Evolutionary conservation across 2,329 filamentous ascomycete species (phyloP).

Genomic region (Stagonosporopsis vannaccii): DNA sequence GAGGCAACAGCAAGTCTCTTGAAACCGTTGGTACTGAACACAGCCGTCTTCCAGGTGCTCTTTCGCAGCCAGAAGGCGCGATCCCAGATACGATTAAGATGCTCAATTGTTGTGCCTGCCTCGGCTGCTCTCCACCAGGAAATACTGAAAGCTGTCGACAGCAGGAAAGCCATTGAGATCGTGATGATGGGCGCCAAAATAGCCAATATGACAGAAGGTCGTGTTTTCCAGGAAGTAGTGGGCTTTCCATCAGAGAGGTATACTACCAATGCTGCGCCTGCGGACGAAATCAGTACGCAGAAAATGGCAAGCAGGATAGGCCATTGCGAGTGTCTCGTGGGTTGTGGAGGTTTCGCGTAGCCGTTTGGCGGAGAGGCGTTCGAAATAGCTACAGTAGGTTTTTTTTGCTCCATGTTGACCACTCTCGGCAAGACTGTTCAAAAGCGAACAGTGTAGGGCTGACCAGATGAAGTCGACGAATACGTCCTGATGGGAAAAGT

Average conservation of each 20-base stretch:
- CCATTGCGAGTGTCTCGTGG: neutral
- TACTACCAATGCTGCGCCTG: conserved; percentile 3
- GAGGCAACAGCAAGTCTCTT: conserved; percentile 4
- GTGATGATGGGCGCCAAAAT: conserved; percentile 6
- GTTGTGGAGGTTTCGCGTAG: neutral
- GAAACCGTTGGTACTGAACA: conserved; percentile 3
- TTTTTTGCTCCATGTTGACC: neutral
- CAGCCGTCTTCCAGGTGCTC: conserved; percentile 3
- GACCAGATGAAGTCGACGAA: neutral
- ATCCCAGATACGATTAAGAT: conserved; percentile 12
- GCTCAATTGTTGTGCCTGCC: conserved; percentile 5
- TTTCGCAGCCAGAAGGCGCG: conserved; percentile 3
- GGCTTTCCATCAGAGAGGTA: conserved; percentile 8
- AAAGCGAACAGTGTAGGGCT: neutral
- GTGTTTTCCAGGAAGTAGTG: conserved; percentile 1
- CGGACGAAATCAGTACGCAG: neutral
- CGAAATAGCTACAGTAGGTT: neutral
- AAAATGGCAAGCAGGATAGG: neutral
- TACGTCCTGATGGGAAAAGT: neutral
- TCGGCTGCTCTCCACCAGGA: conserved; percentile 8
- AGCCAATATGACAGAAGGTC: conserved; percentile 5
- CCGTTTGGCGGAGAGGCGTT: neutral
- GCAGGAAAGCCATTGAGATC: neutral
- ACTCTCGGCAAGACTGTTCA: neutral
- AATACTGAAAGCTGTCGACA: conserved; percentile 5